Conservation (phyloP, 371 early-diverging fungal genomes). For the Actinomucor elegans region DNA sequence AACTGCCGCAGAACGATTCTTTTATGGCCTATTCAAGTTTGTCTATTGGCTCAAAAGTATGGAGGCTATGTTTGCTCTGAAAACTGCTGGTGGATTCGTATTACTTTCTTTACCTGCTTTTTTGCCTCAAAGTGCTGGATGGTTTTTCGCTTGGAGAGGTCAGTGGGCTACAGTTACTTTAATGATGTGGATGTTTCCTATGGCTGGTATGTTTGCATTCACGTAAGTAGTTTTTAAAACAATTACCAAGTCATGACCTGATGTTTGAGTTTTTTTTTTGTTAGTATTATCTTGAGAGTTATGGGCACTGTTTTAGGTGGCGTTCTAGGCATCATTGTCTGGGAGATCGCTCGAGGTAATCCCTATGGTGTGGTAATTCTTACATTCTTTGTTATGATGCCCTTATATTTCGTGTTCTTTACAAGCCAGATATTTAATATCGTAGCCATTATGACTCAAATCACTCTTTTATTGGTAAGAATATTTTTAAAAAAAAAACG, state of each 20-base stretch:
- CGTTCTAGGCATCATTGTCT: conserved; percentile 39
- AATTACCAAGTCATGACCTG: not conserved
- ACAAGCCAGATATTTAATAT: conserved; percentile 20
- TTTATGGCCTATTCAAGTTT: conserved; percentile 13
- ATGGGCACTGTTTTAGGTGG: conserved; percentile 38
- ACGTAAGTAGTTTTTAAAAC: conserved; percentile 18
- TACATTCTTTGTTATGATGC: conserved; percentile 22
- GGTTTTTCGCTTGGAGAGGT: conserved; percentile 43
- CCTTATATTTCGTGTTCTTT: conserved; percentile 34
- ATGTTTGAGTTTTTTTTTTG: not conserved
- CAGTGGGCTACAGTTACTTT: conserved; percentile 48
- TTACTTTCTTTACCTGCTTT: conserved; percentile 37
- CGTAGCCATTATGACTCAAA: conserved; percentile 28
- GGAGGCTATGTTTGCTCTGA: conserved; percentile 34
- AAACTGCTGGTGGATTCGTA: conserved; percentile 36
- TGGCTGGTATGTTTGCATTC: conserved; percentile 38
- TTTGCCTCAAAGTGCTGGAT: conserved; percentile 24
- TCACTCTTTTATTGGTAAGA: conserved; percentile 31
- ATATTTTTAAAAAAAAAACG: not conserved
- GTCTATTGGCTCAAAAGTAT: conserved; percentile 25
- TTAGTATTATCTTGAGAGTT: conserved; percentile 31
- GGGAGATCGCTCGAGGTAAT: conserved; percentile 43
- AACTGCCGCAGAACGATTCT: conserved; percentile 26
- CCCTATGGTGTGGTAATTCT: conserved; percentile 38
- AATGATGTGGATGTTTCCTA: conserved; percentile 43